Conservation (phyloP, 495 filamentous ascomycete species). For the Chlorociboria aeruginascens region DNA sequence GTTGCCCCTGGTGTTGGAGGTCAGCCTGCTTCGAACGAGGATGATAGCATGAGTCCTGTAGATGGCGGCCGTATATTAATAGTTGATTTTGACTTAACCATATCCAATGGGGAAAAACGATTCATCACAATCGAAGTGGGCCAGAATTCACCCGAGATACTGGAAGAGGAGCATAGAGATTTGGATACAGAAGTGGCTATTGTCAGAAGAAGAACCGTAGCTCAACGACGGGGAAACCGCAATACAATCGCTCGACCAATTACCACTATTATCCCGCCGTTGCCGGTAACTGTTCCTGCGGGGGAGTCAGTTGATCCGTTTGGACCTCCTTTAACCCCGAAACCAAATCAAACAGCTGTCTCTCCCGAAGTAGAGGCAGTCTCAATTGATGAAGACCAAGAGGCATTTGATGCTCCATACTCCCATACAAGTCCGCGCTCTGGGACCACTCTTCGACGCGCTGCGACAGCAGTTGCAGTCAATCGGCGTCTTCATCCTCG, state of each 20-base stretch:
- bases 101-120: conserved; percentile 37
- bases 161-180: conserved; percentile 66
- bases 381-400: conserved; percentile 39
- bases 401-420: conserved; percentile 57
- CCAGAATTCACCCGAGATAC: conserved; percentile 49
- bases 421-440: conserved; percentile 70
- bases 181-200: conserved; percentile 75
- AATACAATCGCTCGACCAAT: conserved; percentile 7
- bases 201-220: conserved; percentile 61
- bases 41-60: conserved; percentile 64
- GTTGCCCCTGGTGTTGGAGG: conserved; percentile 66
- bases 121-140: conserved; percentile 67
- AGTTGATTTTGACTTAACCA: conserved; percentile 59
- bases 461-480: conserved; percentile 65
- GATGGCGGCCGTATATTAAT: conserved; percentile 71
- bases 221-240: conserved; percentile 32
- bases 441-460: conserved; percentile 60
- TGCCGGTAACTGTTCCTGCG: conserved; percentile 4
- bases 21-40: conserved; percentile 43
- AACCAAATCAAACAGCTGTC: conserved; percentile 9
- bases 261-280: conserved; percentile 3
- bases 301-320: conserved; percentile 10
- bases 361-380: conserved; percentile 21
- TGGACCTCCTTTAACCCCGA: conserved; percentile 15
- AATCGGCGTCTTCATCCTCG: conserved; percentile 48